Conservation (phyloP, 2,329 filamentous ascomycete species). For the Pseudogymnoascus sp. region DNA sequence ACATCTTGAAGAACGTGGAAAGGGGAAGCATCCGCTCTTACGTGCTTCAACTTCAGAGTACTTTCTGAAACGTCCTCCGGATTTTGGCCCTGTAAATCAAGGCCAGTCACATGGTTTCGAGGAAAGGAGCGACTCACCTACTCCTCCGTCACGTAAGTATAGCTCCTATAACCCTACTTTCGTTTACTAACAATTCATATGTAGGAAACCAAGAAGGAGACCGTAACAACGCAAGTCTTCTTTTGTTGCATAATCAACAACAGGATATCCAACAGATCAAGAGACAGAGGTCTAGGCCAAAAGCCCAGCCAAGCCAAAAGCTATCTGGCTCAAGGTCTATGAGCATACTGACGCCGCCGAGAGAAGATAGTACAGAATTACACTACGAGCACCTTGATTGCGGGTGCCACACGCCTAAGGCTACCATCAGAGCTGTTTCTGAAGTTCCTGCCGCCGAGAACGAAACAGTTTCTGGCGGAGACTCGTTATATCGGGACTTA, state of each 20-base stretch:
- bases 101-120: conserved; percentile 13
- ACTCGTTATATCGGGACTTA: not conserved
- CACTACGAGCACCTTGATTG: not conserved
- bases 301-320: conserved; percentile 18
- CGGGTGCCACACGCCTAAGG: not conserved
- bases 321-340: conserved; percentile 19
- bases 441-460: not conserved
- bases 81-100: conserved; percentile 26
- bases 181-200: not conserved
- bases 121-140: conserved; percentile 29
- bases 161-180: not conserved
- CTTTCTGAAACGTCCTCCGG: conserved; percentile 31
- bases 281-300: conserved; percentile 22
- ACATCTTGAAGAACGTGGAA: conserved; percentile 14
- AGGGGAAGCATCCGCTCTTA: conserved; percentile 19
- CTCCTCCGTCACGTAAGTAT: conserved; percentile 29
- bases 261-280: conserved; percentile 12
- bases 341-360: conserved; percentile 12
- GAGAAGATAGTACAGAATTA: not conserved
- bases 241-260: not conserved
- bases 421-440: not conserved
- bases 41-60: conserved; percentile 38
- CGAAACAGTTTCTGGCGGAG: not conserved
- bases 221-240: not conserved
- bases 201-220: not conserved